Conservation (phyloP, 345 rosid genomes). For the Brassica carinata region DNA sequence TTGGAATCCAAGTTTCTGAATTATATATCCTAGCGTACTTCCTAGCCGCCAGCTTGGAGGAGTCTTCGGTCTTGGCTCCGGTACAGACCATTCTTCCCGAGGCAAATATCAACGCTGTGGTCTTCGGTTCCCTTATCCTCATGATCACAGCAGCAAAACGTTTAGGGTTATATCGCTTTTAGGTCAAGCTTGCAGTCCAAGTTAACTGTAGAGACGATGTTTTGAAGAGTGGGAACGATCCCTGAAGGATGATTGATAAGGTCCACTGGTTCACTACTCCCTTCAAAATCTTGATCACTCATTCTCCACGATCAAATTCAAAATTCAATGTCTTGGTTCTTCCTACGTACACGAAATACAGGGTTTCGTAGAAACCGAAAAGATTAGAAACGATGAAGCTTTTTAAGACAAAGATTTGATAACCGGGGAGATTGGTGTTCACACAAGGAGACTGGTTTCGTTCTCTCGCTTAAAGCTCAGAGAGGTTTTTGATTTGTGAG, state of each 20-base stretch:
- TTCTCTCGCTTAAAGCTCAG: neutral
- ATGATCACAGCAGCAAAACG: slow-evolving; percentile 6
- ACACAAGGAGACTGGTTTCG: slow-evolving; percentile 2
- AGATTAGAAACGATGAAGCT: slow-evolving; percentile 19
- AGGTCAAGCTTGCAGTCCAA: neutral
- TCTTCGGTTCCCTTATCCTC: slow-evolving; percentile 12
- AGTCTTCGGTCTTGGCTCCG: slow-evolving; percentile 4
- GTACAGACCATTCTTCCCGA: slow-evolving; percentile 7
- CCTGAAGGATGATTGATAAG: slow-evolving; percentile 85
- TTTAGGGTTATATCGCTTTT: neutral
- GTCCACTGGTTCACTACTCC: slow-evolving; percentile 91
- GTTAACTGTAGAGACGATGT: neutral
- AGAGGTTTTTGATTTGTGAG: neutral
- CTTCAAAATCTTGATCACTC: slow-evolving; percentile 85
- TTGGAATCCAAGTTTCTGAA: slow-evolving; percentile 1
- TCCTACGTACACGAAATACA: neutral
- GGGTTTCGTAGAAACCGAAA: neutral
- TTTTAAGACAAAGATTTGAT: slow-evolving; percentile 13
- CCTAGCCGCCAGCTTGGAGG: neutral
- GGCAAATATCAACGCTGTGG: neutral
- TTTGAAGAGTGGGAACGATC: slow-evolving; percentile 9
- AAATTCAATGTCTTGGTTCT: neutral
- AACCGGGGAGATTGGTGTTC: slow-evolving; percentile 42
- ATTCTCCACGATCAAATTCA: slow-evolving; percentile 42
- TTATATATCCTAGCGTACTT: neutral